Evolutionary conservation across 805 yeast genomes (phyloP), one percentile per base, ranked within the genome.

Genomic region (Metschnikowia rubicola): DNA sequence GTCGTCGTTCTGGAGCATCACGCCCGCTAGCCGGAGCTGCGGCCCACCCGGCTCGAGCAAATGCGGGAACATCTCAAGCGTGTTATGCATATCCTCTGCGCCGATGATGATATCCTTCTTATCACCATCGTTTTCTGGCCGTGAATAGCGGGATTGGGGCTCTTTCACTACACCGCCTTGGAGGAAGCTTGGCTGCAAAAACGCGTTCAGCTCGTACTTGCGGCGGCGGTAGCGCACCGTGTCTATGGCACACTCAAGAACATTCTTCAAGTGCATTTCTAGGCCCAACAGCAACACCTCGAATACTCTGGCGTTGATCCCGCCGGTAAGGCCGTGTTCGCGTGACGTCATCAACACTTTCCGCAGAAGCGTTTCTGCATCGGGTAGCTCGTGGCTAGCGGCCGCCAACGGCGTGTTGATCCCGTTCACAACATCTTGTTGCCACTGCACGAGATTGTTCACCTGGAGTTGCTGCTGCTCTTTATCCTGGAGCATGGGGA

Each of bases 391-490:
- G 61, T 75, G 88, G 33, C 80, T 73, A 55, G 92, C 96, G 1
- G 87, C 72, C 2, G 92, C 78, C 32, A 91, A 72, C 4, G 94
- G 92, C 1, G 94, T 80, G 55, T 87, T 89, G 46, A 88, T 78
- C 3, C 94, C 95, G 59, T 85, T 90, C 44, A 85, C 77, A 13
- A 94, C 88, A 61, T 94, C 98, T 64, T 91, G 96, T 19, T 95
- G 88, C 92, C 97, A 90, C 56, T 85, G 85, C 30, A 83, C 77
- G 31, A 88, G 77, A 55, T 79, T 80, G 45, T 70, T 71, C 29
- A 71, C 75, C 45, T 70, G 75, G 41, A 65, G 55, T 50, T 65
- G 76, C 52, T 69, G 77, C 51, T 72, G 73, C 44, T 67, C 75
- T 47, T 66, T 69, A 44, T 73, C 79, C 46, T 77, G 78, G 35